Base-by-base conservation (phyloP, 352 stramenopile species). In the Phytophthora quininea region DNA sequence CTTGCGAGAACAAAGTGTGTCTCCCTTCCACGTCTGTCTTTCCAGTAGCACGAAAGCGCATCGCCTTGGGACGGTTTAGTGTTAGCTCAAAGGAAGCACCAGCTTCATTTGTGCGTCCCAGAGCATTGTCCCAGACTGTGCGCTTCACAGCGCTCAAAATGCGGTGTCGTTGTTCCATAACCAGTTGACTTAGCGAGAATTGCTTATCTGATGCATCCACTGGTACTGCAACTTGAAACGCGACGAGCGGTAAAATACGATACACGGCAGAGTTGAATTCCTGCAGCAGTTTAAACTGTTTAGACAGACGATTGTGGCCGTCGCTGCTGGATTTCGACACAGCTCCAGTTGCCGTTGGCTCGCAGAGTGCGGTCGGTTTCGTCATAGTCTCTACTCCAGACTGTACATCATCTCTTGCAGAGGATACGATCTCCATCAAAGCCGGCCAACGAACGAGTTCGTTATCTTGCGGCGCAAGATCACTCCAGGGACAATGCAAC, bases 61-160 rank as follows among this genome's bases (percentile, higher is more conserved):
- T 95, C 15, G 89, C 89, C 62, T 92, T 94, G 7, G 85, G 83
- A 12, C 88, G 79, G 49, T 93, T 94, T 32, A 96, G 52, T n/a
- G 77, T 87, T 14, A 96, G 52, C n/a, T 96, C 88, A 35, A 91
- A 77, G 1, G 72, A 65, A n/a, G 65, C 67, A 4, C 62, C 51
- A 42, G 56, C 64, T 57, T 75, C 62, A 4, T 77, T 82, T 7
- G 88, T 95, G n/a, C 72, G 70, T 14, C 61, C 69, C 8, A 96
- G 52, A 5, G 84, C 82, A 46, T 79, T 84, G 3, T 93, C 79
- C 89, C 89, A 96, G 11, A 94, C 49, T 4, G 77, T 62, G 9
- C 77, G 76, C 58, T 96, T 96, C 8, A 96, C 80, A 0, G 68
- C 61, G 31, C 89, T 82, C 58, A 96, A 89, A 2, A 96, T 90